Evolutionary conservation across 768 basidiomycete genomes (phyloP), one percentile per base, ranked within the genome.

Genomic region (Gyrodon lividus): DNA sequence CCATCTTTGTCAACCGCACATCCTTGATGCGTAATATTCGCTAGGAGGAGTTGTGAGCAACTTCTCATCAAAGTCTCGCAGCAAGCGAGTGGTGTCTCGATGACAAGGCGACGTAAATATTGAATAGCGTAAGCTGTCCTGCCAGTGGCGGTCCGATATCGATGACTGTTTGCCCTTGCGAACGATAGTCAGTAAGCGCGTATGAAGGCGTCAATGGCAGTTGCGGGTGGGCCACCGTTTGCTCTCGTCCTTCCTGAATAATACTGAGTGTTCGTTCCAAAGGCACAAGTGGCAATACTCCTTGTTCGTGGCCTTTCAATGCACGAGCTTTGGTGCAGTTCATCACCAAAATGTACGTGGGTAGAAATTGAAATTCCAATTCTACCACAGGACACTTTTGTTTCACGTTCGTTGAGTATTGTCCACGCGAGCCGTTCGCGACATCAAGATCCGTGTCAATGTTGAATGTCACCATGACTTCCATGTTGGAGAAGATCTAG

Each of bases 141-240:
- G 58, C 47, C 1, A 70, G 74, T 8, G 70, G 73, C 42, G 51
- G 52, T 9, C 59, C 65, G n/a, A 75, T 67, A 52, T 77, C 72
- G 4, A 47, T 46, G 3, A 76, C 60, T 5, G 73, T 76, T 52
- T 76, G 74, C 1, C 74, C 76, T 56, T 77, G 74, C 13, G 70
- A 54, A 16, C 65, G 42, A 50, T 75, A 77, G 55, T 75, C 73
- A 0, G 74, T 76, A 58, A 77, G 76, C 1, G 71, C 67, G 46
- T 74, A 76, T 20, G 72, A 72, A 0, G 62, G 51, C 5, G 72
- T 73, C 3, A 74, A 51, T 2, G 72, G 63, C 30, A 59, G 67
- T 13, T 13, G 26, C 26, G 5, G 7, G 35, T 5, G 20, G 38
- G 17, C 28, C 8, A n/a, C 24, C 4, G 41, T 42, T 43, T 23